Conservation (phyloP, 768 basidiomycete species). For the Clitopilus passeckerianus region DNA sequence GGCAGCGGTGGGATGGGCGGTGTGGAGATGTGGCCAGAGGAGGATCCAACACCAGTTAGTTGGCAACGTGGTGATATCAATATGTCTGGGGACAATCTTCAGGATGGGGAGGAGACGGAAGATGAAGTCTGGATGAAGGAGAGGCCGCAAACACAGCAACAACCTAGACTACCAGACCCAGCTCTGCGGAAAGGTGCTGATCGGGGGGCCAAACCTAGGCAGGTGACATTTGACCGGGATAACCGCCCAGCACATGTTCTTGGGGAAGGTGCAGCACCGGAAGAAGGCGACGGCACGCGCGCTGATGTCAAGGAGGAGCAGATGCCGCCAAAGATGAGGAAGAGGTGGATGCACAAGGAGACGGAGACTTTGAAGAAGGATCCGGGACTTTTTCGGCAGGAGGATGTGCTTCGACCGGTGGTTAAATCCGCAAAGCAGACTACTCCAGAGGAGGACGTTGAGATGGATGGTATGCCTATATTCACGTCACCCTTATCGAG, state of each 20-base stretch:
- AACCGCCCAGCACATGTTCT: neutral
- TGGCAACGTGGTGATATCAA: neutral
- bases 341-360: conserved; percentile 34
- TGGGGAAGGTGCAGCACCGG: conserved; percentile 9
- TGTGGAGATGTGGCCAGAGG: conserved; percentile 39
- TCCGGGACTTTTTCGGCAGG: neutral
- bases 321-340: conserved; percentile 65
- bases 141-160: neutral
- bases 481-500: no score
- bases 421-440: neutral
- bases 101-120: conserved; percentile 6
- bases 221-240: neutral
- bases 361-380: conserved; percentile 17
- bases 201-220: neutral
- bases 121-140: neutral
- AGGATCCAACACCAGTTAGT: conserved; percentile 4
- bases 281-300: neutral
- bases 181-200: neutral
- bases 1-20: conserved; percentile 60
- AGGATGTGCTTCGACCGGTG: neutral
- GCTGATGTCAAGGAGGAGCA: conserved; percentile 23
- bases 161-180: conserved; percentile 5
- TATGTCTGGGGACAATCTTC: neutral
- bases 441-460: conserved; percentile 2
- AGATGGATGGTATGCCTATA: neutral